These are phyloP conservation scores for Vicia faba DNA, from an alignment of 306 rosid genomes.

Conservation along the genomic window DNA sequence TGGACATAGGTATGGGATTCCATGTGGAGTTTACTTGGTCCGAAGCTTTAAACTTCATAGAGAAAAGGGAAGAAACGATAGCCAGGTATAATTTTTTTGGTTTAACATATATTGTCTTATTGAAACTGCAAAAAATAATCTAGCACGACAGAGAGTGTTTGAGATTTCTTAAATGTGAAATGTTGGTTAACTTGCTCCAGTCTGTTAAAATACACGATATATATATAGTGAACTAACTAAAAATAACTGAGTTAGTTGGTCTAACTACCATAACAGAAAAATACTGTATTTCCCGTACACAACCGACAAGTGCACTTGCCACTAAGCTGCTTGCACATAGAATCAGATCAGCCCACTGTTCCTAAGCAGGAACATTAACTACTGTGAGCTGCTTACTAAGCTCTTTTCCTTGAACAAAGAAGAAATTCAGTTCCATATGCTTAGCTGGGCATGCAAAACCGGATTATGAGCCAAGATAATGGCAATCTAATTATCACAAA, in stretches of 20 bases:
- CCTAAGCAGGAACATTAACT: neutral
- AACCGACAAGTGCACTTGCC: neutral
- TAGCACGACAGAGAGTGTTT: neutral
- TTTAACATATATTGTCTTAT: constrained; percentile 6
- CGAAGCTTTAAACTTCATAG: constrained; percentile 75
- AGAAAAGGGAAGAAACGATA: constrained; percentile 74
- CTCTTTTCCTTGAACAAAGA: neutral
- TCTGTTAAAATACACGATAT: neutral
- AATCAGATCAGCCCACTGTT: neutral
- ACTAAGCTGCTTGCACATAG: neutral
- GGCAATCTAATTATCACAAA: neutral
- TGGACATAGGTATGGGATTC: constrained; percentile 91
- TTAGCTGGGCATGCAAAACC: neutral
- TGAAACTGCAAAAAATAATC: constrained; percentile 4
- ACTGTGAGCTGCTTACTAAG: neutral
- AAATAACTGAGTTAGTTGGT: neutral
- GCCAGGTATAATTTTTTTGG: constrained; percentile 54
- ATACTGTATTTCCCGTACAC: neutral
- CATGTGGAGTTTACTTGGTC: constrained; percentile 96
- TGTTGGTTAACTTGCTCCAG: neutral
- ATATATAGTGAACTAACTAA: neutral
- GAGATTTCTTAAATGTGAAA: constrained; percentile 3
- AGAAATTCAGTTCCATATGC: neutral
- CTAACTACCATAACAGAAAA: constrained; percentile 2
- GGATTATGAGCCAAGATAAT: neutral